Evolutionary conservation across 176 grass and related monocot species (phyloP).

Genomic region (Canna indica): DNA sequence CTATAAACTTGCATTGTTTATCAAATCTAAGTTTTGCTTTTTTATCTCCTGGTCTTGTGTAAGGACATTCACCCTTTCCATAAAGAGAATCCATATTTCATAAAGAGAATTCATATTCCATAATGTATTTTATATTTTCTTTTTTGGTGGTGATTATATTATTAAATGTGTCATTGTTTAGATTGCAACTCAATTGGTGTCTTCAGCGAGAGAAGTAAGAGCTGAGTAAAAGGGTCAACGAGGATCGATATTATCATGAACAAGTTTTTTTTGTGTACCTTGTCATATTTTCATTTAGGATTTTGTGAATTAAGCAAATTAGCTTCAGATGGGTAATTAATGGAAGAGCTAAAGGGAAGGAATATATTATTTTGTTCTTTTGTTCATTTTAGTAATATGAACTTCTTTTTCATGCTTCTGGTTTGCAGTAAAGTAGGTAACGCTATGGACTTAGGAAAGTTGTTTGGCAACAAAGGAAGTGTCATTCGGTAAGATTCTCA

Average conservation of each 20-base stretch:
- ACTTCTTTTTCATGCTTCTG: neutral
- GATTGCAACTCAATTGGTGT: constrained; percentile 86
- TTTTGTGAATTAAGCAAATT: neutral
- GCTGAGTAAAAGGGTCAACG: constrained; percentile 71
- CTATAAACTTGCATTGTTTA: too few species aligned
- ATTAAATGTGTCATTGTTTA: constrained; percentile 9
- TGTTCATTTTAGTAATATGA: neutral
- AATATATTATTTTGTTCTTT: neutral
- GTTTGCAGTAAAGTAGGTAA: constrained; percentile 67
- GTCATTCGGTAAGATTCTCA: constrained; percentile 47
- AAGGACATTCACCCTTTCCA: too few species aligned
- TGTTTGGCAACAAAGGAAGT: constrained; percentile 84
- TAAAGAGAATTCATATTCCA: too few species aligned
- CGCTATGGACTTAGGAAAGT: constrained; percentile 74
- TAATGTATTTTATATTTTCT: too few species aligned
- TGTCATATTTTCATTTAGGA: constrained; percentile 9
- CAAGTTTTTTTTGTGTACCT: constrained; percentile 34
- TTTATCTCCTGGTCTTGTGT: too few species aligned
- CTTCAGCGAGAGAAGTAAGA: constrained; percentile 75
- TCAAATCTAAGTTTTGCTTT: too few species aligned
- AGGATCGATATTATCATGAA: constrained; percentile 51
- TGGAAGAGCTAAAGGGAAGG: neutral
- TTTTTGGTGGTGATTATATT: neutral
- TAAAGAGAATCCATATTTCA: too few species aligned
- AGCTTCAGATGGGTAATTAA: neutral